Percentiles rank a stretch among this genome's conserved stretches.
phyloP scores from a whole-genome alignment of 169 alveolate species.

The Cryptosporidium andersoni region DNA sequence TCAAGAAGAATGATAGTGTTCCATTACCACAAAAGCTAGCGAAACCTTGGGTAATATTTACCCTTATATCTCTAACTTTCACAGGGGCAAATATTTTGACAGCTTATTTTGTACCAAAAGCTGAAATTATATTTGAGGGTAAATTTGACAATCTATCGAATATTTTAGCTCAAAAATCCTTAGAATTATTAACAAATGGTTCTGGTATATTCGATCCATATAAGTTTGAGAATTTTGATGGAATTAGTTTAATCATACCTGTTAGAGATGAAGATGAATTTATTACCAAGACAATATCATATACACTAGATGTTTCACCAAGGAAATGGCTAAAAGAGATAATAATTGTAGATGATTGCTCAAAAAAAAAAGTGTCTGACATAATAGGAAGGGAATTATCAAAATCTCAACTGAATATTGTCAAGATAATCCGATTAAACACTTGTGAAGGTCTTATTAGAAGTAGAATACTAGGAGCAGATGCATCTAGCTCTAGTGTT shows the following conservation, averaged over 20 bases:
- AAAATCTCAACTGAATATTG: background rate
- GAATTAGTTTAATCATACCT: slow-evolving; percentile 72
- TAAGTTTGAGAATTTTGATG: slow-evolving; percentile 3
- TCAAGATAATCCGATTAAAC: slow-evolving; percentile 72
- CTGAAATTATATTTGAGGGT: slow-evolving; percentile 45
- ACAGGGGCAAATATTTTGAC: no score
- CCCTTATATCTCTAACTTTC: no score
- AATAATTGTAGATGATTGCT: slow-evolving; percentile 78
- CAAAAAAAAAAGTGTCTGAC: slow-evolving; percentile 68
- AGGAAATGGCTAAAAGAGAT: slow-evolving; percentile 72
- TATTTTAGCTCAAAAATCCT: slow-evolving; percentile 10
- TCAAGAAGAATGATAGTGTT: no score
- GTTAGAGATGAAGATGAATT: slow-evolving; percentile 77
- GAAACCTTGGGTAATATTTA: no score
- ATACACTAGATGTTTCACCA: slow-evolving; percentile 66
- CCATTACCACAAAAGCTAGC: no score
- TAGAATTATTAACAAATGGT: slow-evolving; percentile 5
- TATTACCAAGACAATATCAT: slow-evolving; percentile 71
- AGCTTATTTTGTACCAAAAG: background rate
- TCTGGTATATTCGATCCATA: slow-evolving; percentile 9
- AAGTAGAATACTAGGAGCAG: slow-evolving; percentile 74
- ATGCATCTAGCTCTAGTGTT: slow-evolving; percentile 68
- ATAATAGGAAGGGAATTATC: slow-evolving; percentile 45
- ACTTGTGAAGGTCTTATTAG: slow-evolving; percentile 76
- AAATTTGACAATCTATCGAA: slow-evolving; percentile 21